Evolutionary conservation across 768 basidiomycete genomes (phyloP).

Genomic region (Gautieria morchelliformis): DNA sequence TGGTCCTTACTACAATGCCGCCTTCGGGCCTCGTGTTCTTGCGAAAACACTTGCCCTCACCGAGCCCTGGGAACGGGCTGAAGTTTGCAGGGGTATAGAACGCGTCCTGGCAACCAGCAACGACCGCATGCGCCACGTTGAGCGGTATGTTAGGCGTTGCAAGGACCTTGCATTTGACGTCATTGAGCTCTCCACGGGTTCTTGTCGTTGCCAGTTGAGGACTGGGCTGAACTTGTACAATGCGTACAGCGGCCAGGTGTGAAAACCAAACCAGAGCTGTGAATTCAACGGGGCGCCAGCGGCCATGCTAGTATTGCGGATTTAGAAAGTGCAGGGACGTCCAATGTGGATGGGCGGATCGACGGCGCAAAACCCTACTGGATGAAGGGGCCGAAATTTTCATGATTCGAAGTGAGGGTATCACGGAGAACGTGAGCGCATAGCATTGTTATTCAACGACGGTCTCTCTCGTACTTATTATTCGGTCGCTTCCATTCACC

Average conservation of each 20-base stretch:
- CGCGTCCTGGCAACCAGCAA: no score
- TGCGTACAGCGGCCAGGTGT: constrained; percentile 28
- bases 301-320: constrained; percentile 30
- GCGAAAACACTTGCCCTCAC: no score
- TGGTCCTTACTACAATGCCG: no score
- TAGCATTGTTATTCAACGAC: constrained; percentile 27
- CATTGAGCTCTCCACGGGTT: no score
- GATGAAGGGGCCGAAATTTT: constrained; percentile 34
- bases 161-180: constrained; percentile 36
- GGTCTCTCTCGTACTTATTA: constrained; percentile 33
- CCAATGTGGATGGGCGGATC: constrained; percentile 32
- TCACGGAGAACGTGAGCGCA: constrained; percentile 32
- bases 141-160: constrained; percentile 27
- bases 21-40: no score
- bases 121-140: no score
- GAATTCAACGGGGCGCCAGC: constrained; percentile 37
- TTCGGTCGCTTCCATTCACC: constrained; percentile 28
- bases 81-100: constrained; percentile 37
- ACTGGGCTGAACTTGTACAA: constrained; percentile 32
- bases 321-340: constrained; percentile 30
- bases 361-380: constrained; percentile 30
- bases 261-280: constrained; percentile 37
- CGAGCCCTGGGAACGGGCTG: no score
- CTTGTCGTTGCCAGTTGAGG: no score
- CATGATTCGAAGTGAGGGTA: no score